Evolutionary conservation across 768 basidiomycete species (phyloP).

Genomic region (Mycena kentingensis): DNA sequence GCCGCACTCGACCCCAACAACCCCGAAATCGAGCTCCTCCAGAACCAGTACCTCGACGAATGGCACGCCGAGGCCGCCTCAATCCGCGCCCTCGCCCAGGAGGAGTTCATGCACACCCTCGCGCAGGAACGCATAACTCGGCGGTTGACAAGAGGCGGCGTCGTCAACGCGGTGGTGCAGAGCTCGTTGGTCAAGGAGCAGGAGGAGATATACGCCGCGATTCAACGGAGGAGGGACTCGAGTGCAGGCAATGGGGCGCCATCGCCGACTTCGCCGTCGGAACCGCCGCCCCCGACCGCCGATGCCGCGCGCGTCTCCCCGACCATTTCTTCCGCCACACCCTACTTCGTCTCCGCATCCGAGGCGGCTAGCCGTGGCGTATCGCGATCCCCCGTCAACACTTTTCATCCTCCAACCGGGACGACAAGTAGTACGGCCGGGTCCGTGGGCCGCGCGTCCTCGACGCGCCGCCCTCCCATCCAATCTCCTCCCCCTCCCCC

Average conservation of each 20-base stretch:
- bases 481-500: background rate
- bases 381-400: background rate
- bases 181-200: background rate
- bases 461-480: background rate
- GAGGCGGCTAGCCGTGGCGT: background rate
- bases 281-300: no score
- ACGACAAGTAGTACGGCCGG: no score
- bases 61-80: background rate
- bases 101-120: background rate
- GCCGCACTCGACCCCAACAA: background rate
- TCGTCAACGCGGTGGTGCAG: background rate
- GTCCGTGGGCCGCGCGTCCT: no score
- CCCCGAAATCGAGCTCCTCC: background rate
- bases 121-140: background rate
- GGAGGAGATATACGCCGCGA: conserved; percentile 1
- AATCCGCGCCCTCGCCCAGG: background rate
- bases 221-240: background rate
- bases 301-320: no score
- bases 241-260: background rate
- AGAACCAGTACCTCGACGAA: background rate
- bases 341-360: background rate
- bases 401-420: background rate
- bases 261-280: background rate
- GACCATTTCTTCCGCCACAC: no score
- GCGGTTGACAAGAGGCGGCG: background rate